Conservation (phyloP, 2,329 filamentous ascomycete genomes). For the Emmonsiellopsis sp. region DNA sequence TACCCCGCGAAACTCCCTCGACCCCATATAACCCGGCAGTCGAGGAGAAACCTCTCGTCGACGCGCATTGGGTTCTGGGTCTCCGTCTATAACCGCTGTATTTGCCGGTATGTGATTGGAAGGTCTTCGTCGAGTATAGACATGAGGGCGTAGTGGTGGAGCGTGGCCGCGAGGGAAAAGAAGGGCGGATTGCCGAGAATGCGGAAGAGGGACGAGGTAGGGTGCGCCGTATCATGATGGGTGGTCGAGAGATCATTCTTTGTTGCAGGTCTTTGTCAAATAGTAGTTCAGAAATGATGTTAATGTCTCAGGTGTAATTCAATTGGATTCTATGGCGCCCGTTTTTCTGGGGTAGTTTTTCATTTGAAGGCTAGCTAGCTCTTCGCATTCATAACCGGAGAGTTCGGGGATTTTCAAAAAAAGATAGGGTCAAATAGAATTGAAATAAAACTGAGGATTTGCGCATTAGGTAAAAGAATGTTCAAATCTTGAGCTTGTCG, state of each 20-base stretch:
- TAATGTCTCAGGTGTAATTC: neutral
- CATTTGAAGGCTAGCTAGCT: neutral
- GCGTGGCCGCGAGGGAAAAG: neutral
- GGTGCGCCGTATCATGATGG: neutral
- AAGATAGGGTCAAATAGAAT: too few relatives aligned
- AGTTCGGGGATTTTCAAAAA: too few relatives aligned
- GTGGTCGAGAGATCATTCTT: neutral
- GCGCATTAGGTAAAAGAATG: too few relatives aligned
- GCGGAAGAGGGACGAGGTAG: too few relatives aligned
- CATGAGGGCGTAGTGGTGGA: neutral
- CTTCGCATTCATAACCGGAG: neutral
- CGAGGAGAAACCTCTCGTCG: neutral
- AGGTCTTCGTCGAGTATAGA: neutral
- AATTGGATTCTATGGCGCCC: neutral
- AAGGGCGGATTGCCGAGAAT: neutral
- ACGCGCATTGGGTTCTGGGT: neutral
- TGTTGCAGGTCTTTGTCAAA: neutral
- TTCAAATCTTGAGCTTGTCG: too few relatives aligned
- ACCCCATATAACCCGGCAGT: neutral
- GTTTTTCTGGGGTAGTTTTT: neutral
- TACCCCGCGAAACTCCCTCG: slow-evolving; percentile 1
- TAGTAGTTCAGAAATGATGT: too few relatives aligned
- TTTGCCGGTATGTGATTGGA: neutral
- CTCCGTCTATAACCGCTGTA: neutral
- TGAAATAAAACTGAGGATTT: too few relatives aligned